Evolutionary conservation across 2,329 filamentous ascomycete genomes (phyloP).

Genomic region (Polytolypa hystricis): DNA sequence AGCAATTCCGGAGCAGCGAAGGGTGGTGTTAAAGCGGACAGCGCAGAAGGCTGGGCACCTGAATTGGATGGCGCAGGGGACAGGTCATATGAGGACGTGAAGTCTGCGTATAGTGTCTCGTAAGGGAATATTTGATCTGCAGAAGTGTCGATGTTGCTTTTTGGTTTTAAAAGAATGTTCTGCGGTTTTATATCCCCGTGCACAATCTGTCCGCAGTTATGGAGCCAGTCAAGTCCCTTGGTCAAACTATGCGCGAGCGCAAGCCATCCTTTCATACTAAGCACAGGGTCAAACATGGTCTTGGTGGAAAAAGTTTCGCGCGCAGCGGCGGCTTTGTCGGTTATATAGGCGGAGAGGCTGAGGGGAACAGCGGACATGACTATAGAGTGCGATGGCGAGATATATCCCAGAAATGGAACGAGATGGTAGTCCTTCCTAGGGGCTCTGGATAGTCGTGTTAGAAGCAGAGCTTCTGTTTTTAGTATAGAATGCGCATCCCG

Average conservation of each 20-base stretch:
- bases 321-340: slow-evolving; percentile 21
- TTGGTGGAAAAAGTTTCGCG: slow-evolving; percentile 25
- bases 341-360: slow-evolving; percentile 32
- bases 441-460: slow-evolving; percentile 28
- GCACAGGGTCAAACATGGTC: slow-evolving; percentile 37
- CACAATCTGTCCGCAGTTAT: slow-evolving; percentile 28
- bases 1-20: slow-evolving; percentile 37
- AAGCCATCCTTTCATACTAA: slow-evolving; percentile 30
- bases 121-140: slow-evolving; percentile 21
- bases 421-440: slow-evolving; percentile 25
- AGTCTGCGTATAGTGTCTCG: slow-evolving; percentile 34
- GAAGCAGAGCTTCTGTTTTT: slow-evolving; percentile 30
- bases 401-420: slow-evolving; percentile 36
- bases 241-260: slow-evolving; percentile 31
- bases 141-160: slow-evolving; percentile 8
- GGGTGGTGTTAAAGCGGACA: slow-evolving; percentile 34
- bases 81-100: slow-evolving; percentile 30
- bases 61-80: slow-evolving; percentile 4
- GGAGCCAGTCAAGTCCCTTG: slow-evolving; percentile 33
- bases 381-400: slow-evolving; percentile 27
- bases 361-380: slow-evolving; percentile 36
- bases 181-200: slow-evolving; percentile 40
- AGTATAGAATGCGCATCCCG: slow-evolving; percentile 32
- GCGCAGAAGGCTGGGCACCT: slow-evolving; percentile 10
- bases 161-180: slow-evolving; percentile 31